Evolutionary conservation across 768 basidiomycete genomes (phyloP).

Genomic region (Leucogyrophana mollusca): DNA sequence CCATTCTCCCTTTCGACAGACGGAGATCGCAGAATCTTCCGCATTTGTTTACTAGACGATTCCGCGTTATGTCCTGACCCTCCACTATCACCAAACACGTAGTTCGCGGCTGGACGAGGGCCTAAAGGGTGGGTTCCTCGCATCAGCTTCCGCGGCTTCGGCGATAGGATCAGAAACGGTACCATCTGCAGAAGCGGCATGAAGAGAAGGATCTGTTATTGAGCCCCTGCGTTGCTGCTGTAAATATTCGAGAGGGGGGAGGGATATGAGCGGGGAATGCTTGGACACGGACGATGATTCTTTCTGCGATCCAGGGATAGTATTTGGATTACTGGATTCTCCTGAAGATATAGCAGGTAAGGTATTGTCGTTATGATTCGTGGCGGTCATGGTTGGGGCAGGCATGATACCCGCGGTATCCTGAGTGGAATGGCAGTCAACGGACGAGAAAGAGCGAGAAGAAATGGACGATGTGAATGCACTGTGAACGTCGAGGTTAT

Average conservation of each 20-base stretch:
- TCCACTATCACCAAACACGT: conserved; percentile 60
- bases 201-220: conserved; percentile 79
- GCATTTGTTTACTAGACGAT: conserved; percentile 36
- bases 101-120: conserved; percentile 63
- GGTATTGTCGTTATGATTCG: conserved; percentile 6
- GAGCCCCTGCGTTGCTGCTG: conserved; percentile 83
- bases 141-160: conserved; percentile 21
- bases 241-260: conserved; percentile 75
- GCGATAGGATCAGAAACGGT: conserved; percentile 13
- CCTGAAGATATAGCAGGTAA: neutral
- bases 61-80: conserved; percentile 39
- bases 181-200: conserved; percentile 47
- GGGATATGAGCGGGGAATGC: conserved; percentile 55
- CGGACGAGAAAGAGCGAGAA: conserved; percentile 1
- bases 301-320: conserved; percentile 26
- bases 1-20: conserved; percentile 42
- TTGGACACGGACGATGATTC: conserved; percentile 31
- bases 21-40: conserved; percentile 60
- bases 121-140: conserved; percentile 37
- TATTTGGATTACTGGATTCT: conserved; percentile 17
- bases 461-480: conserved; percentile 12
- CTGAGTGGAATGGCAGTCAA: conserved; percentile 1
- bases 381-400: conserved; percentile 8
- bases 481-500: conserved; percentile 29
- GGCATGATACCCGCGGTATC: conserved; percentile 13